Base-by-base conservation (phyloP, 1,139 yeast genomes). In the Zygotorulaspora mrakii region DNA sequence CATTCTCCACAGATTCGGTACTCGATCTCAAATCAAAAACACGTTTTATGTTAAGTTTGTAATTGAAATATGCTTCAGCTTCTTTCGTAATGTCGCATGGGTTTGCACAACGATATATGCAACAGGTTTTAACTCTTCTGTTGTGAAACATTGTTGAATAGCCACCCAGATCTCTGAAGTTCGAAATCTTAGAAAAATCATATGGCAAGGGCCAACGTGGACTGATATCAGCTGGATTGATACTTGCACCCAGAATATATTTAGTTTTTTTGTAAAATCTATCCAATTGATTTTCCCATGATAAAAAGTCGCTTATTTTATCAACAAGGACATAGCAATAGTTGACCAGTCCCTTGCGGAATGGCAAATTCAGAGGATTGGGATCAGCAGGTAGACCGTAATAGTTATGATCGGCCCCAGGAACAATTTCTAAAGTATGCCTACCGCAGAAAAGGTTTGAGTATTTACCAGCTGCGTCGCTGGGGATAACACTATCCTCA, bases 161-260 rank as follows among this genome's bases (percentile, higher is more conserved):
- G 3, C 95, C 95, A 1, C 95, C 96, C 43, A 81, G 60, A 54
- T 86, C 95, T 49, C 96, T 71, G 53, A 85, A 81, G 54, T 87
- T 86, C 38, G 71, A 62, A 9, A 84, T 75, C 0, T 47, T 45
- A 2, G 58, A 54, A 21, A 45, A 48, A 2, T 39, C 36, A 33
- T 43, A 40, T 5, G 57, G 54, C 17, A 54, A 46, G 4, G 56
- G 54, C 94, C 91, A 25, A 78, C 86, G 30, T 10, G 50, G 37
- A 11, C 38, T 32, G 9, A 46, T 27, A 6, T 42, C 45, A 2
- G 49, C 44, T 11, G 52, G 50, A 31, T 46, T 47, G 5, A 16
- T 14, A n/a, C 33, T 18, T 20, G 39, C 27, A 2, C 36, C 40
- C 10, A 23, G 32, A 8, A 79, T 66, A 14, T 53, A 57, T 17